phyloP scores from a whole-genome alignment of 2,329 filamentous ascomycete species.

The Microsporum ferrugineum region DNA sequence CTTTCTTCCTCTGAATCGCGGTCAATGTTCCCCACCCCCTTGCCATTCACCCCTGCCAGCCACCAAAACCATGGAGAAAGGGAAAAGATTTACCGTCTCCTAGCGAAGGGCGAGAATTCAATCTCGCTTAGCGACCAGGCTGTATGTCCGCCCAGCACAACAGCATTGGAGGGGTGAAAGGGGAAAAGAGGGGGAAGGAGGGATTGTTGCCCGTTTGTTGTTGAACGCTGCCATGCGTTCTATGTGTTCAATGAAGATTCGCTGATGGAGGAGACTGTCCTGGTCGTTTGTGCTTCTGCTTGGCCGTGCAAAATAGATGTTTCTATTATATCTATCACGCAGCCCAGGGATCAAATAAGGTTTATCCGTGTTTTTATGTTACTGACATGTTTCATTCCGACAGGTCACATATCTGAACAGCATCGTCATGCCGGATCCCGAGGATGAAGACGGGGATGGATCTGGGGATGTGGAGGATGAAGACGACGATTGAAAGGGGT shows the following conservation, averaged over 20 bases:
- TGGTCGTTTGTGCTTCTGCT: conserved; percentile 6
- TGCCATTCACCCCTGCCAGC: conserved; percentile 1
- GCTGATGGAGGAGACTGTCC: background rate
- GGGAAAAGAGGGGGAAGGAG: background rate
- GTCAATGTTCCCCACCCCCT: background rate
- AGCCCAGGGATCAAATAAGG: background rate
- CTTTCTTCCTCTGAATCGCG: conserved; percentile 9
- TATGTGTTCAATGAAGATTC: conserved; percentile 5
- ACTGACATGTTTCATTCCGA: conserved; percentile 7
- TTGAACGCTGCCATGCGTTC: background rate
- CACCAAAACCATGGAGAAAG: background rate
- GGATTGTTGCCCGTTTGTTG: background rate
- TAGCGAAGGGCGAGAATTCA: background rate
- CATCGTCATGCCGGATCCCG: conserved; percentile 60
- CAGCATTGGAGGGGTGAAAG: background rate
- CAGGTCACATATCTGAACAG: conserved; percentile 61
- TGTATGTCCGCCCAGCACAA: background rate
- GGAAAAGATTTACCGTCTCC: background rate
- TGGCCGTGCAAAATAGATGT: conserved; percentile 4
- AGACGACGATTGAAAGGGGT: background rate
- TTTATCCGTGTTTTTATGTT: conserved; percentile 5
- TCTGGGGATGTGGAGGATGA: conserved; percentile 14
- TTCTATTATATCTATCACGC: background rate
- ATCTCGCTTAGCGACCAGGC: conserved; percentile 5
- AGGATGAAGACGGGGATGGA: conserved; percentile 35